A percentile compares a stretch with the other conserved stretches of the same genome.
Conservation (phyloP, 225 moss, liverwort and hornwort genomes). For the Marchantia polymorpha region DNA sequence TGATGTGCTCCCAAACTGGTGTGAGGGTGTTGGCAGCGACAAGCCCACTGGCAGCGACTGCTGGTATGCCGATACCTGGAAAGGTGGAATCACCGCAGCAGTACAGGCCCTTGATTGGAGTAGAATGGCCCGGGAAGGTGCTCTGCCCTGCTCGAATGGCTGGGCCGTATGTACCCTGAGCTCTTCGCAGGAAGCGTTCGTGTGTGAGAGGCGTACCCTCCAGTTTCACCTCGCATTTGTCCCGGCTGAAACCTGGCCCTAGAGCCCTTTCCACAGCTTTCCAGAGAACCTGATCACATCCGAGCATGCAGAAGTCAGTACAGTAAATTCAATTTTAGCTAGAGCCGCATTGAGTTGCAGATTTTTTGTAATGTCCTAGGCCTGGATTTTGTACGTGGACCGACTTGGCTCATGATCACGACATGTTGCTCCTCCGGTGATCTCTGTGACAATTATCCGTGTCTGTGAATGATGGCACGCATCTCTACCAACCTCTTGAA, state of each 20-base stretch:
- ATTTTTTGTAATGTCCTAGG: background rate
- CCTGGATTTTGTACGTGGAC: no score
- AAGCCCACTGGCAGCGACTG: slow-evolving; percentile 90
- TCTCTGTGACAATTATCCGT: no score
- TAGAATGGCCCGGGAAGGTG: slow-evolving; percentile 71
- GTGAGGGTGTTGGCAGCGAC: slow-evolving; percentile 77
- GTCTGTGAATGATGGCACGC: background rate
- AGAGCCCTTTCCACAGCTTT: slow-evolving; percentile 83
- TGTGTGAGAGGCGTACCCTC: slow-evolving; percentile 92
- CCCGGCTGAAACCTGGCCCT: slow-evolving; percentile 70
- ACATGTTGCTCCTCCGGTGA: no score
- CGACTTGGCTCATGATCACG: no score
- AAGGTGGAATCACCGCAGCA: slow-evolving; percentile 93
- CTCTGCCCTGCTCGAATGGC: slow-evolving; percentile 84
- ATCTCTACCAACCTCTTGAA: background rate
- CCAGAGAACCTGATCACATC: slow-evolving; percentile 66
- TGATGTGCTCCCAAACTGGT: slow-evolving; percentile 59
- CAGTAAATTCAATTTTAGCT: background rate
- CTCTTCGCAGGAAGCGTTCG: slow-evolving; percentile 80
- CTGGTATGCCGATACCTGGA: slow-evolving; percentile 88
- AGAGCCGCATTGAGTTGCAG: background rate
- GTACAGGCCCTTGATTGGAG: slow-evolving; percentile 60
- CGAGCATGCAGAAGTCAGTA: background rate
- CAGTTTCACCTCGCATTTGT: slow-evolving; percentile 77
- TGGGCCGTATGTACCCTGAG: slow-evolving; percentile 87